Evolutionary conservation across 768 basidiomycete species (phyloP), one percentile per base, ranked within the genome.

Genomic region (Naematelia encephala): DNA sequence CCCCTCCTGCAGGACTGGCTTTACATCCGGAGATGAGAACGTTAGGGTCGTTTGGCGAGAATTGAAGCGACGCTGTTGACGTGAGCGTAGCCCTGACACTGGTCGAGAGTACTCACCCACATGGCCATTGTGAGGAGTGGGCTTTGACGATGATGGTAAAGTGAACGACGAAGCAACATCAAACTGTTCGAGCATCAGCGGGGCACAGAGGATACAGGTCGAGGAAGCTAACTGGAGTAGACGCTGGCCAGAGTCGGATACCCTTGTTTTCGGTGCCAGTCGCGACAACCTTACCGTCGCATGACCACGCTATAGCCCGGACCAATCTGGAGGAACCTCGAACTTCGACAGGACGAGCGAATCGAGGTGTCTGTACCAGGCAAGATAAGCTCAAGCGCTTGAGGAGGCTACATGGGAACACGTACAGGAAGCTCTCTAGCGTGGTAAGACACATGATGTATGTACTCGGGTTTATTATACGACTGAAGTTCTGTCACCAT

Each of bases 91-190:
- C 13, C 11, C 14, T 22, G 19, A 39, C 13, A 50, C 5, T 26
- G n/a, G 45, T 28, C n/a, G 1, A 2, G 26, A 22, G 11, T n/a
- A 65, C 63, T 56, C 29, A 66, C 71, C 61, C 11, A 73, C 63
- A 56, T 73, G 71, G 0, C 71, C 71, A 29, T 63, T 67, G 53
- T 73, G 71, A 2, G 69, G 68, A 47, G 51, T 73, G 10, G 57
- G 55, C 48, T 61, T 65, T 16, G 63, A 65, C 13, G 57, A 59
- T 2, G 64, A 63, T 16, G 57, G 50, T 12, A 73, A 43, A 4
- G 68, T 62, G 43, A 39, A 64, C 5, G 62, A 62, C 0, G 62
- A 45, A 4, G 52, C 56, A 2, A 59, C 42, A 26, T 72, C 70
- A 19, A 72, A 56, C 70, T 72, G 46, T 3, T n/a, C 12, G 5